Conservation (phyloP, 352 stramenopile species). For the Phytopythium ostracodes region DNA sequence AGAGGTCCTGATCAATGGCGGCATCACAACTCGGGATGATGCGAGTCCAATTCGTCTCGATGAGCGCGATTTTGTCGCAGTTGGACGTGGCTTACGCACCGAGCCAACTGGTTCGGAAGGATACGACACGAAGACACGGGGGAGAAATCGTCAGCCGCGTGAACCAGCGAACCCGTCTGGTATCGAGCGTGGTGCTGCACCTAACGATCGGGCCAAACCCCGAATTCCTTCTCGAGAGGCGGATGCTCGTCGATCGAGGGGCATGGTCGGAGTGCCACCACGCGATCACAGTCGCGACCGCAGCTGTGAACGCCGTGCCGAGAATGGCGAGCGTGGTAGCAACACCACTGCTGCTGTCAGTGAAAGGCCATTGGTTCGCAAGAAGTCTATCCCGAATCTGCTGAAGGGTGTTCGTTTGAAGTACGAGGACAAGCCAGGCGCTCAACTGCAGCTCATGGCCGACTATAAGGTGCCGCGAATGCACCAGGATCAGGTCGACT, state of each 20-base stretch:
- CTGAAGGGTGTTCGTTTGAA: slow-evolving; percentile 2
- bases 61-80: background rate
- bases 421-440: background rate
- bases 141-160: background rate
- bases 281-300: background rate
- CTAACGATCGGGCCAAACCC: background rate
- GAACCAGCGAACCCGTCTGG: background rate
- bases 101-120: background rate
- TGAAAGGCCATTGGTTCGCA: background rate
- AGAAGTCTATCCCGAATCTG: background rate
- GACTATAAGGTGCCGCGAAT: background rate
- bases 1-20: background rate
- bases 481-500: background rate
- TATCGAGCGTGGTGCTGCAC: background rate
- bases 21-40: background rate
- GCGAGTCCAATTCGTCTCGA: background rate
- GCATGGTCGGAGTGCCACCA: background rate
- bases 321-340: background rate
- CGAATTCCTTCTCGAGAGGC: background rate
- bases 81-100: background rate
- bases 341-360: background rate
- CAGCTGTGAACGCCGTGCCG: background rate
- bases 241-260: background rate
- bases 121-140: background rate
- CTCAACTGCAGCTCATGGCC: background rate